These are phyloP conservation scores for Cyberlindnera maritima DNA, from an alignment of 805 yeast genomes.

Conservation along the genomic window DNA sequence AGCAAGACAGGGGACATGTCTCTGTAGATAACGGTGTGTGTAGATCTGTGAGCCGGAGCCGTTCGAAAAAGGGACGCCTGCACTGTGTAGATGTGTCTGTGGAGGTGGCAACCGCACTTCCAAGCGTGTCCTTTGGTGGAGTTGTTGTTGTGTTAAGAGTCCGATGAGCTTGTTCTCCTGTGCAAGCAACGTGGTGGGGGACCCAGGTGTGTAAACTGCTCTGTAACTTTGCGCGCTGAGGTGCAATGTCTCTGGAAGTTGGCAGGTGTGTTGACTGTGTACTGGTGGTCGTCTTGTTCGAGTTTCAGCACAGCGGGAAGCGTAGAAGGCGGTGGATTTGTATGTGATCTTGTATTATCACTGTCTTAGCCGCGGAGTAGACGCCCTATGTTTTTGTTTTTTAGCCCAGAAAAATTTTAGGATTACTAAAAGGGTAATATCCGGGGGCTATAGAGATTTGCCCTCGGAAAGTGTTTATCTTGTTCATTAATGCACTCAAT, in stretches of 20 bases:
- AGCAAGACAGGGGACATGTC: constrained; percentile 6
- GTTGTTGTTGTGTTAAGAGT: background rate
- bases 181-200: constrained; percentile 1
- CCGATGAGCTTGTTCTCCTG: constrained; percentile 4
- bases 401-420: constrained; percentile 9
- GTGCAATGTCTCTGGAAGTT: background rate
- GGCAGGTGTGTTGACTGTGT: background rate
- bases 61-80: background rate
- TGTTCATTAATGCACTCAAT: no score
- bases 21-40: background rate
- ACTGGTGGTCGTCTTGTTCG: background rate
- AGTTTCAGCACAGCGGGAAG: background rate
- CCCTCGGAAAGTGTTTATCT: constrained; percentile 2
- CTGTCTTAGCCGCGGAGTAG: background rate
- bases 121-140: background rate
- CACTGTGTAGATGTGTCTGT: background rate
- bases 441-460: constrained; percentile 1
- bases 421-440: constrained; percentile 3
- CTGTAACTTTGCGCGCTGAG: background rate
- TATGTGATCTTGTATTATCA: no score
- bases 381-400: background rate
- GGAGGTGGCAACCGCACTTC: constrained; percentile 8
- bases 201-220: background rate
- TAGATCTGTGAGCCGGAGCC: background rate
- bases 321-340: no score